phyloP scores from a whole-genome alignment of 495 filamentous ascomycete species.

The Podospora tetraspora region DNA sequence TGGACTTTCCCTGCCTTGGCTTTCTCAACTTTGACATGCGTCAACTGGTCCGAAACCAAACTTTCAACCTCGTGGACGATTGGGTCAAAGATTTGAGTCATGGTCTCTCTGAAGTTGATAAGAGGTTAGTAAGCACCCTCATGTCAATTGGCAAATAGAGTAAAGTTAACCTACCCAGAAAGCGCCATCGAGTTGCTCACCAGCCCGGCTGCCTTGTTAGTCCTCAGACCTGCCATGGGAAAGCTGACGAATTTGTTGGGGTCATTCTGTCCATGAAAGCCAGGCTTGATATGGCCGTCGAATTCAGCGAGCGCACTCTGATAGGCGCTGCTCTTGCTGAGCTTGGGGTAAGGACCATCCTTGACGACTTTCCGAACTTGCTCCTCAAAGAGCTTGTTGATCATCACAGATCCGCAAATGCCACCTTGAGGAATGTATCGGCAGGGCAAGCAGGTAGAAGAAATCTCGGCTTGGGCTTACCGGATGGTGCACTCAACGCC shows the following conservation, averaged over 20 bases:
- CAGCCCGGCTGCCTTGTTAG: background rate
- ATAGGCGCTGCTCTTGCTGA: background rate
- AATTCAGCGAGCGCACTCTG: background rate
- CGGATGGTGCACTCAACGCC: background rate
- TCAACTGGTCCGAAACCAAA: background rate
- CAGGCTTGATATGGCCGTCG: background rate
- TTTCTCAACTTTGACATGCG: background rate
- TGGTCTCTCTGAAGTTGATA: too few species aligned
- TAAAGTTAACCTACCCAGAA: background rate
- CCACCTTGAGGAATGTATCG: background rate
- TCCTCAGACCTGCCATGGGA: background rate
- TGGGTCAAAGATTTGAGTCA: background rate
- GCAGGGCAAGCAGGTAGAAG: background rate
- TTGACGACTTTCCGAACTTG: background rate
- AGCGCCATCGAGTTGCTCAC: background rate
- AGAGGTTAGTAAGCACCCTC: too few species aligned
- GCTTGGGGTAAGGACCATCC: background rate
- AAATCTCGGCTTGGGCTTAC: background rate
- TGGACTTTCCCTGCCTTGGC: background rate
- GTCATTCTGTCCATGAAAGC: background rate
- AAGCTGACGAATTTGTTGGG: background rate
- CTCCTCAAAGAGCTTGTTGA: background rate
- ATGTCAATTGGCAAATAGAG: too few species aligned
- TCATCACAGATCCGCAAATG: background rate
- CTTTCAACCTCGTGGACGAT: background rate